These are phyloP conservation scores for Acanthamoeba sp. DNA, from an alignment of 208 protist species.

Conservation along the genomic window DNA sequence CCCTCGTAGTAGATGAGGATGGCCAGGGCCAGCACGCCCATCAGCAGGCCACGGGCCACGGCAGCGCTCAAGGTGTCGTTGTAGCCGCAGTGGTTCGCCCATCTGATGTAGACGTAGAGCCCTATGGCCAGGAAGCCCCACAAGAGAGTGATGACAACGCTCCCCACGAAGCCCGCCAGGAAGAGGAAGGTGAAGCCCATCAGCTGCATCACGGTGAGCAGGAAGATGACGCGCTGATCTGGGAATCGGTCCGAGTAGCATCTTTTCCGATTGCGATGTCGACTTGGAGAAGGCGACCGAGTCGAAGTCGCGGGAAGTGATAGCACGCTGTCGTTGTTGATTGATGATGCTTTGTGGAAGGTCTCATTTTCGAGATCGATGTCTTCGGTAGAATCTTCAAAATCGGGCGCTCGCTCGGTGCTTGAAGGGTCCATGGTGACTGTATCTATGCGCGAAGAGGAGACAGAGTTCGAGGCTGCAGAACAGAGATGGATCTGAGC, in stretches of 20 bases:
- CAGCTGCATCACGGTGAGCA: slow-evolving; percentile 47
- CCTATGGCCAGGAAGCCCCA: slow-evolving; percentile 3
- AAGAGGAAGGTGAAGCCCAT: slow-evolving; percentile 37
- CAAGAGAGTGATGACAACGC: not conserved
- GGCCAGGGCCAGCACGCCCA: slow-evolving; percentile 25
- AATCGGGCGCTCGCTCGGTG: not conserved
- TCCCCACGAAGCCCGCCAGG: slow-evolving; percentile 31
- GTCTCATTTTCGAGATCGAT: not conserved
- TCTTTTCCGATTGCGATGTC: not conserved
- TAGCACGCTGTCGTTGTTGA: not conserved
- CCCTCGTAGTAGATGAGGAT: slow-evolving; percentile 70
- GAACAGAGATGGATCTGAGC: not conserved
- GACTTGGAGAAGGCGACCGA: not conserved
- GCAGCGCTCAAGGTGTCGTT: slow-evolving; percentile 37
- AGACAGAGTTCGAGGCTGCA: not conserved
- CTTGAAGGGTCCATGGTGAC: not conserved
- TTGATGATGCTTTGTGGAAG: not conserved
- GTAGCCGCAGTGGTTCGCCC: slow-evolving; percentile 40
- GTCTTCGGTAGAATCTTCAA: not conserved
- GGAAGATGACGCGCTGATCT: slow-evolving; percentile 15
- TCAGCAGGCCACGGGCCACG: slow-evolving; percentile 9
- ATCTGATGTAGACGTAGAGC: slow-evolving; percentile 21
- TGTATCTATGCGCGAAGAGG: not conserved
- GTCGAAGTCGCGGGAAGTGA: not conserved
- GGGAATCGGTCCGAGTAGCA: slow-evolving; percentile 35